phyloP scores from a whole-genome alignment of 164 flowering plant genomes.

The Protea cynaroides region DNA sequence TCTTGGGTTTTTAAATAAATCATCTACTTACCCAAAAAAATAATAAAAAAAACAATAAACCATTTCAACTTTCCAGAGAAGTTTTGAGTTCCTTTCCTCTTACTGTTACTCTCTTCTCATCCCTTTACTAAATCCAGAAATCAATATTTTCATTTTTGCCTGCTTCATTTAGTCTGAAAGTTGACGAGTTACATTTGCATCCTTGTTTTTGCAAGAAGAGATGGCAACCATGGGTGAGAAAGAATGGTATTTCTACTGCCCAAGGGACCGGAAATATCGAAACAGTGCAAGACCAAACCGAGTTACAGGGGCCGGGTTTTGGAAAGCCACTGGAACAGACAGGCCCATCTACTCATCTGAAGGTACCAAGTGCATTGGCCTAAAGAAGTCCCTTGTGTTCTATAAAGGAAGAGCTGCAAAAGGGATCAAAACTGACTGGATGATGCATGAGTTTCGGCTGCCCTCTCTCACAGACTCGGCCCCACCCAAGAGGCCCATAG shows the following conservation, averaged over 20 bases:
- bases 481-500: slow-evolving; percentile 41
- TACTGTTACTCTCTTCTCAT: background rate
- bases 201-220: slow-evolving; percentile 30
- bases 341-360: slow-evolving; percentile 85
- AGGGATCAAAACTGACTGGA: slow-evolving; percentile 96
- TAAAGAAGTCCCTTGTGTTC: slow-evolving; percentile 95
- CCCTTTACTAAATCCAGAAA: background rate
- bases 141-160: background rate
- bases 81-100: background rate
- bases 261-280: slow-evolving; percentile 87
- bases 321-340: slow-evolving; percentile 99
- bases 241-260: slow-evolving; percentile 97
- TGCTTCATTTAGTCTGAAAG: background rate
- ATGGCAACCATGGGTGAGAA: slow-evolving; percentile 79
- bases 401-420: slow-evolving; percentile 94
- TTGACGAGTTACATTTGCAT: slow-evolving; percentile 4
- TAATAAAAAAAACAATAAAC: no score
- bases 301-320: slow-evolving; percentile 90
- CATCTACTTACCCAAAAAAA: no score
- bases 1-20: no score
- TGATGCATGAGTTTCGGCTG: slow-evolving; percentile 98
- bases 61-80: background rate
- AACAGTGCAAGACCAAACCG: slow-evolving; percentile 91
- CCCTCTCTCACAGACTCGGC: slow-evolving; percentile 52
- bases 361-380: slow-evolving; percentile 78